Base-by-base conservation (phyloP, 2,329 filamentous ascomycete genomes). In the Claviceps sp. region DNA sequence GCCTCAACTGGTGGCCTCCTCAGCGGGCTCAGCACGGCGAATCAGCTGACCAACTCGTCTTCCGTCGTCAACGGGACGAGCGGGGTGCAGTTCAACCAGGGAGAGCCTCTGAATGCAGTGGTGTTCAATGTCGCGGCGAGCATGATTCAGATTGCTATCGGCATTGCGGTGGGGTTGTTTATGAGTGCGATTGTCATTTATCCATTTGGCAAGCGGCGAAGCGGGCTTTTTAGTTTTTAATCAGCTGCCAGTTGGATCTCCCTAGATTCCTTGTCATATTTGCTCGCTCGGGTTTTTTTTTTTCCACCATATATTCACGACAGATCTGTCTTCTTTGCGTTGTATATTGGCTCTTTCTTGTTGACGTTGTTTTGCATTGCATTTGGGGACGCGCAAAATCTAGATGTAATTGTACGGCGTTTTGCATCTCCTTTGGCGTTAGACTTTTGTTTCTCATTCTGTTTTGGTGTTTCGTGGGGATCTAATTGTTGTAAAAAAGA, bases 141-240 rank as follows among this genome's bases (percentile, higher is more conserved):
- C 34, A 76, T 76, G 73, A 73, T 76, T 41, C 72, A 76, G 59
- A 74, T 76, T 52, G 73, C 73, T 14, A 74, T 75, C 55, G 73
- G 73, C 14, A 75, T 76, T 48, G 73, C 73, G 5, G 70, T 75
- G 11, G 73, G 73, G 2, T 61, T 76, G 6, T 76, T 76, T 54
- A 59, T 76, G 55, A 73, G 72, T 53, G 72, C 73, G 2, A 60
- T 76, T 37, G 59, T 76, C 22, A 64, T 76, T 5, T 76, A 75
- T 55, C 73, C 73, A 5, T 63, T 75, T 38, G 73, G 73, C 41
- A 76, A 75, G 61, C 67, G 72, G 44, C 68, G 73, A 44, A 75
- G 72, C 53, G 73, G 72, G 4, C 60, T 76, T 10, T 76, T 75
- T 60, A 75, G 73, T 53, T 72, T 75, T 52, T 75, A 59, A 48